Conservation (phyloP, 2,329 filamentous ascomycete species). For the Lasiodiplodia gonubiensis region DNA sequence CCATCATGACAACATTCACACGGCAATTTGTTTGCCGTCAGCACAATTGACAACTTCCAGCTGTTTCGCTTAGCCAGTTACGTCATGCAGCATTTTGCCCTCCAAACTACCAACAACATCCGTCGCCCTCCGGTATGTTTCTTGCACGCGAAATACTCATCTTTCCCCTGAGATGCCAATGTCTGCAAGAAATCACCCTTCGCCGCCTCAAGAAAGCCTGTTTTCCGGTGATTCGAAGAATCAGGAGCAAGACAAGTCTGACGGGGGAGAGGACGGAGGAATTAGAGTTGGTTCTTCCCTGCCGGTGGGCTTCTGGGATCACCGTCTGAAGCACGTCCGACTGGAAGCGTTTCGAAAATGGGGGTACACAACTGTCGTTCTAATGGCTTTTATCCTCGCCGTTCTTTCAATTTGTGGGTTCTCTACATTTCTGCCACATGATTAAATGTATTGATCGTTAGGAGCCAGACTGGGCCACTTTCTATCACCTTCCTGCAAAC, state of each 20-base stretch:
- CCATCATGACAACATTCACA: neutral
- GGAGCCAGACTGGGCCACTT: conserved; percentile 59
- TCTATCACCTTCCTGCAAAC: conserved; percentile 59
- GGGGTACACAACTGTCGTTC: conserved; percentile 53
- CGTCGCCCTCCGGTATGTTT: neutral
- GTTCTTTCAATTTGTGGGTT: conserved; percentile 60
- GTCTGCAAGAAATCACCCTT: neutral
- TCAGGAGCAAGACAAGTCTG: neutral
- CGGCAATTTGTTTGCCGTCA: neutral
- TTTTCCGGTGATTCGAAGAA: neutral
- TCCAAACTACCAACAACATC: neutral
- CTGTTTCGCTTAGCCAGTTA: neutral
- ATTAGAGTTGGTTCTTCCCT: conserved; percentile 29
- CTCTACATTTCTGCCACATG: too few species aligned
- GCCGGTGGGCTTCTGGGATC: conserved; percentile 56
- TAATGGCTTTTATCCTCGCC: conserved; percentile 62
- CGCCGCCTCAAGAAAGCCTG: neutral
- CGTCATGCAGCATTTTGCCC: neutral
- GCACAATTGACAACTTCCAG: neutral
- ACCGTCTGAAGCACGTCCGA: conserved; percentile 46
- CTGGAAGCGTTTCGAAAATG: conserved; percentile 50
- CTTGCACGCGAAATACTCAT: neutral
- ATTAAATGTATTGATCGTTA: neutral
- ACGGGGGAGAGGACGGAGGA: neutral
- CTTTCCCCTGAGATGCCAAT: neutral